Evolutionary conservation across 495 filamentous ascomycete genomes (phyloP).

Genomic region (Rhypophila decipiens): DNA sequence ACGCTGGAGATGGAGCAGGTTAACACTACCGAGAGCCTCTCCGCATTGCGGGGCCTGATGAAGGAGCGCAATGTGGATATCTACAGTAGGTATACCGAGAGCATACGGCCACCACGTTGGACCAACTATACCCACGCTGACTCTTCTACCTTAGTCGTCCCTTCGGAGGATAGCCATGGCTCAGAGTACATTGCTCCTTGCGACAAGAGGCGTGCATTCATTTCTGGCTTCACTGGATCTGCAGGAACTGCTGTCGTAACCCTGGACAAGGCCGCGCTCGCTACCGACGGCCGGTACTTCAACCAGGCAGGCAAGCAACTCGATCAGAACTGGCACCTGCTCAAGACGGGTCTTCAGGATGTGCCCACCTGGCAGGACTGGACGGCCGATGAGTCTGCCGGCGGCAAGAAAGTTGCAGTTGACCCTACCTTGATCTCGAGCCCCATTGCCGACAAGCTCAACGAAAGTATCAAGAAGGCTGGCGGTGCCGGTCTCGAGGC

Average conservation of each 20-base stretch:
- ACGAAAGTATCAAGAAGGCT: conserved; percentile 81
- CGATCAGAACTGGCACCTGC: conserved; percentile 81
- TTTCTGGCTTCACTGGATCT: conserved; percentile 92
- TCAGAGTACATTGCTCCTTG: conserved; percentile 96
- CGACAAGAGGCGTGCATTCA: conserved; percentile 86
- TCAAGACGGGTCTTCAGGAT: conserved; percentile 90
- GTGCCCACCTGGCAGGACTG: conserved; percentile 98
- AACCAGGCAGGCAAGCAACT: conserved; percentile 94
- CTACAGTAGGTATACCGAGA: conserved; percentile 63
- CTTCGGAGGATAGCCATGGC: conserved; percentile 94
- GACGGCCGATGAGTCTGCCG: conserved; percentile 78
- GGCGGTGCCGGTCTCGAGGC: conserved; percentile 69
- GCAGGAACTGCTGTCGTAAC: conserved; percentile 90
- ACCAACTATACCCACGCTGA: background rate
- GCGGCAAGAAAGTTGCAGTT: conserved; percentile 81
- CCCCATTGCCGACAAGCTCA: conserved; percentile 76
- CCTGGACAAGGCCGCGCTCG: conserved; percentile 76
- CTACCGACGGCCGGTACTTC: conserved; percentile 97
- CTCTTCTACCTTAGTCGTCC: conserved; percentile 59
- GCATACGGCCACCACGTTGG: background rate
- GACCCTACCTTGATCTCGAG: conserved; percentile 86
- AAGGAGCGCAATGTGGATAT: conserved; percentile 79
- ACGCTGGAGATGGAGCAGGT: conserved; percentile 70
- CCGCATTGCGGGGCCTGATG: conserved; percentile 80
- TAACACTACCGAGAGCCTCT: conserved; percentile 71